Conservation (phyloP, 768 basidiomycete genomes). For the Pisolithus orientalis region DNA sequence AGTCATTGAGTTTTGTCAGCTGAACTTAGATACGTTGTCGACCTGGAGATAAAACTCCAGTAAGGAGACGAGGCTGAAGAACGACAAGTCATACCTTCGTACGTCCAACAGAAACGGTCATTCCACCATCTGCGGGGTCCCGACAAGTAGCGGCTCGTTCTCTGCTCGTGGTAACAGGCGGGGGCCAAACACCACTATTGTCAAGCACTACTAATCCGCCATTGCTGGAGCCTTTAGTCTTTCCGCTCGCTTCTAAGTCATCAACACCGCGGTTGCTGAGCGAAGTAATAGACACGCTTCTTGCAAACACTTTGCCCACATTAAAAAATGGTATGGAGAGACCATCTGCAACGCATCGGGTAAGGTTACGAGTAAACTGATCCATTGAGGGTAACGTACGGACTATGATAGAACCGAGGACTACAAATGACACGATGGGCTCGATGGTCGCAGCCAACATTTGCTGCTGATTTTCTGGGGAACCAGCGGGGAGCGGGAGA, state of each 20-base stretch:
- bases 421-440: constrained; percentile 83
- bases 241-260: neutral
- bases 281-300: constrained; percentile 40
- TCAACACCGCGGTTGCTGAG: constrained; percentile 46
- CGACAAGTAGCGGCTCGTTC: too few relatives aligned
- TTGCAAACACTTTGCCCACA: constrained; percentile 40
- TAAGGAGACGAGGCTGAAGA: too few relatives aligned
- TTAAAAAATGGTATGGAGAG: constrained; percentile 67
- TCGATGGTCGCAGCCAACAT: constrained; percentile 66
- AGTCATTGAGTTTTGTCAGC: too few relatives aligned
- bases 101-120: too few relatives aligned
- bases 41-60: too few relatives aligned
- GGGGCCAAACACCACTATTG: too few relatives aligned
- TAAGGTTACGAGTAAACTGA: neutral
- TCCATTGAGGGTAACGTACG: constrained; percentile 42
- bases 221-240: neutral
- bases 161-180: too few relatives aligned
- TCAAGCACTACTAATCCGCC: too few relatives aligned
- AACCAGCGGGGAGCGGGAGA: constrained; percentile 49
- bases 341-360: constrained; percentile 40
- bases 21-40: too few relatives aligned
- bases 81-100: too few relatives aligned
- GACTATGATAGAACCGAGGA: constrained; percentile 78
- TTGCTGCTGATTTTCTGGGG: constrained; percentile 66
- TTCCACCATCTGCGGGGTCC: too few relatives aligned